A percentile compares a stretch with the other conserved stretches of the same genome.
These are phyloP conservation scores for Eucalyptus leucophloia DNA, from an alignment of 345 rosid species.

Conservation along the genomic window DNA sequence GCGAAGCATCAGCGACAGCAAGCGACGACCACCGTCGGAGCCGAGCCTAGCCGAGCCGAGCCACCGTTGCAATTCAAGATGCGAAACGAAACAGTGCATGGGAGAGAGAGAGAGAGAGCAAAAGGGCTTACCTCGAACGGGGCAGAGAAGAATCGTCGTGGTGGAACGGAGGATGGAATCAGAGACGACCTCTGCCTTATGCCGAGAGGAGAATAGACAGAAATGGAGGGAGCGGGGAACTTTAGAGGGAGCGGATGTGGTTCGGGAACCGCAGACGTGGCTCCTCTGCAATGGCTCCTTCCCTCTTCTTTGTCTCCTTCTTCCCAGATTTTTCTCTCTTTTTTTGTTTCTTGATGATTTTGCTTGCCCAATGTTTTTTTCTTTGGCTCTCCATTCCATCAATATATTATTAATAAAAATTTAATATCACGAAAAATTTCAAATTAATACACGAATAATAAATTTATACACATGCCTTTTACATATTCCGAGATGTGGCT, in stretches of 20 bases:
- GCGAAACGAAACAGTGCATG: neutral
- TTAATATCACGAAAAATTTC: no score
- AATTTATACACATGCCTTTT: no score
- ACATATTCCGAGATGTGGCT: accelerated
- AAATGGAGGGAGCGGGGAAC: neutral
- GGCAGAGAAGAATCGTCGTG: neutral
- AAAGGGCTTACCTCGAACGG: neutral
- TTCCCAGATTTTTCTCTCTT: neutral
- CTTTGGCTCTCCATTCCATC: neutral
- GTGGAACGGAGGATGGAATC: neutral
- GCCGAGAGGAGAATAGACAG: neutral
- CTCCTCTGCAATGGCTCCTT: slow-evolving; percentile 6
- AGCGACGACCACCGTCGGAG: neutral
- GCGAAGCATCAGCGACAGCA: neutral
- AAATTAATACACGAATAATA: no score
- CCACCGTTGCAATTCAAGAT: neutral
- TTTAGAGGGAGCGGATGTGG: slow-evolving; percentile 41
- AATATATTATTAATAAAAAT: neutral
- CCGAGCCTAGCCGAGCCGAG: neutral
- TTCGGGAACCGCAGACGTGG: slow-evolving; percentile 37
- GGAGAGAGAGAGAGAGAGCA: neutral
- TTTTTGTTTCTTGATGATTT: neutral
- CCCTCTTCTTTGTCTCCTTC: neutral
- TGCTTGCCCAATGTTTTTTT: neutral
- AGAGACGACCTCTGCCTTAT: neutral